Base-by-base conservation (phyloP, 2,329 filamentous ascomycete species). In the Pseudogymnoascus sp. region DNA sequence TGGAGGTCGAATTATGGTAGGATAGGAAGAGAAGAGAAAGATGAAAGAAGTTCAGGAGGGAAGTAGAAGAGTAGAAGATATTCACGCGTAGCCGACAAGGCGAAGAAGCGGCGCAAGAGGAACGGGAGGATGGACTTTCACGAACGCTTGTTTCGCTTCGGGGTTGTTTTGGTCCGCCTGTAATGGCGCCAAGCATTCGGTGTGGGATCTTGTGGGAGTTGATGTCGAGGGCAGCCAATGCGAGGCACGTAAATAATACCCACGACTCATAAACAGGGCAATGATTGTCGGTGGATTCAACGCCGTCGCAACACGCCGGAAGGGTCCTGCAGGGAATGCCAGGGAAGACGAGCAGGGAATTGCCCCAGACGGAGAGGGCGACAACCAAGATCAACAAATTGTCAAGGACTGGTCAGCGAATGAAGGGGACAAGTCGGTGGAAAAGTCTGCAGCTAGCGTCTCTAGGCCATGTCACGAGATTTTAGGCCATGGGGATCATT, bases 231-330 rank as follows among this genome's bases (percentile, higher is more conserved):
- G 26, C 46, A 53, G 46, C 46, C 46, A 53, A 53, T 53, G 46
- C 26, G n/a, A 53, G 10, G n/a, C 46, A 53, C 46, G 46, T 3
- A 53, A 31, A 6, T 11, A n/a, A 33, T 53, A 33, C 26, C 26
- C 46, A 53, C 46, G 46, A 53, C 26, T 53, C 46, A 53, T 53
- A 31, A 53, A 53, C 46, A 53, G 46, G 46, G 46, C 46, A 53
- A 53, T 53, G 46, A 53, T 53, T 53, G n/a, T 31, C 46, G 14
- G 26, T 53, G 26, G 24, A 53, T 53, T 53, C 46, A 10, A 31
- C 46, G 46, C 46, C 46, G 46, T 53, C 46, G 46, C 26, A 53
- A 33, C 26, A 31, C n/a, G 46, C 46, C 26, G 26, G 26, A 53
- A 53, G 46, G 46, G 46, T 53, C 46, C 46, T 33, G n/a, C 46